Conservation (phyloP, 2,329 filamentous ascomycete species). For the Venturia pyrina region DNA sequence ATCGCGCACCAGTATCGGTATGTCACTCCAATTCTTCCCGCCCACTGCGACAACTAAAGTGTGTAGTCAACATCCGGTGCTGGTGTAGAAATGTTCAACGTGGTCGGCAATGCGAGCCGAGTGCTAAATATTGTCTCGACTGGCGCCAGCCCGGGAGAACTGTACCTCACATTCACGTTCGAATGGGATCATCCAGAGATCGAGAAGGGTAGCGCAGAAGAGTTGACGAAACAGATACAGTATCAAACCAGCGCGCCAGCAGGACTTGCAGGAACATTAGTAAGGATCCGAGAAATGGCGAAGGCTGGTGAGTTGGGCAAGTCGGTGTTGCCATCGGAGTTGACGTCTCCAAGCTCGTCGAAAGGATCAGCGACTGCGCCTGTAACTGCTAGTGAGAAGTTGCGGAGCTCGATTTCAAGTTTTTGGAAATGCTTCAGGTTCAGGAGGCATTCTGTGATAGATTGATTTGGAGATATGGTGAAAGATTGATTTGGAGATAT, state of each 20-base stretch:
- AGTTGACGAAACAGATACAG: not conserved
- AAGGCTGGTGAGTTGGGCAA: not conserved
- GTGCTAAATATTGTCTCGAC: not conserved
- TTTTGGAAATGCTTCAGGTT: not conserved
- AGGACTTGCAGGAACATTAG: not conserved
- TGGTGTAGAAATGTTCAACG: not conserved
- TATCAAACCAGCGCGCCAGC: not conserved
- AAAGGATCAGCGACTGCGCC: not conserved
- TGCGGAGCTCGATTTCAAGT: not conserved
- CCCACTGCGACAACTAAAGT: not conserved
- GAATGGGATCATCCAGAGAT: constrained; percentile 1
- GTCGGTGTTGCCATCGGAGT: not conserved
- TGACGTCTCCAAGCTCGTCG: not conserved
- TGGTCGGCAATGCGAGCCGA: not conserved
- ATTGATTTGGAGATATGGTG: not conserved
- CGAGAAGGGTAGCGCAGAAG: not conserved
- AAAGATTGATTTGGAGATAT: not conserved
- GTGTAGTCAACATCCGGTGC: not conserved
- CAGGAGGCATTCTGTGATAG: not conserved
- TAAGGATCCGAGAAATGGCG: not conserved
- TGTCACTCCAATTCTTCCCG: not conserved
- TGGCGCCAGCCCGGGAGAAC: not conserved
- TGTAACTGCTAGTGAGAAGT: not conserved
- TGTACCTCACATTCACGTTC: not conserved
- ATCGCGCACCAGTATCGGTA: not conserved